Base-by-base conservation (phyloP, 192 early-diverging fungal genomes). In the Linnemannia schmuckeri region DNA sequence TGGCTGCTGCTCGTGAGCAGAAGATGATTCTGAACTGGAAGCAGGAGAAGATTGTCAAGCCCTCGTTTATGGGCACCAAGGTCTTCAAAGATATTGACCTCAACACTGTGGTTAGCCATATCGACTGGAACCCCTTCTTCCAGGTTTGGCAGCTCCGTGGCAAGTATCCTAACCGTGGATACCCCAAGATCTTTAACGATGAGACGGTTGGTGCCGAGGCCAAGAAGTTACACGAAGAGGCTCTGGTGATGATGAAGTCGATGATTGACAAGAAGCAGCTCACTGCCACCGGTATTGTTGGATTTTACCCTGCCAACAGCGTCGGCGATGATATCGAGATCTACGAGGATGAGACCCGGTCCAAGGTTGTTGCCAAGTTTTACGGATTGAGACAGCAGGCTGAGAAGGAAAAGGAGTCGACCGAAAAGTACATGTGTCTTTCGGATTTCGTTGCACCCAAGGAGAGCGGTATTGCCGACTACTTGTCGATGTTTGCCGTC, bases 81-180 rank as follows among this genome's bases (percentile, higher is more conserved):
- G 88, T 95, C 20, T 95, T 95, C 77, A 89, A 95, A 70, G 91
- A 96, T 77, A 93, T 94, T 88, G 95, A 96, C 73, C 92, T 99
- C 66, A 90, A 93, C 68, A 85, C 91, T 54, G 89, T 99, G 22
- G 82, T 97, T 38, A 89, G 92, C n/a, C 96, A 95, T 80, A 98
- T 99, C 71, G 98, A 99, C 89, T 99, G 98, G 97, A 99, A 97
- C 74, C 98, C 98, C 42, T 99, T 99, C 94, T 99, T 99, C 93
- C 98, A 99, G 88, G 97, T 97, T 22, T 99, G 96, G 89, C 98
- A 99, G 90, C 91, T 99, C 35, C 93, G 98, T 37, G 98, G 97
- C 74, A 96, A 95, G 82, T 99, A 99, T 82, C 97, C 97, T 27
- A 99, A 99, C 92, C 95, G 98, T 77, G 97, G 98, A 37, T 99